These are phyloP conservation scores for Phytophthora parvispora DNA, from an alignment of 352 stramenopile genomes.

Conservation along the genomic window DNA sequence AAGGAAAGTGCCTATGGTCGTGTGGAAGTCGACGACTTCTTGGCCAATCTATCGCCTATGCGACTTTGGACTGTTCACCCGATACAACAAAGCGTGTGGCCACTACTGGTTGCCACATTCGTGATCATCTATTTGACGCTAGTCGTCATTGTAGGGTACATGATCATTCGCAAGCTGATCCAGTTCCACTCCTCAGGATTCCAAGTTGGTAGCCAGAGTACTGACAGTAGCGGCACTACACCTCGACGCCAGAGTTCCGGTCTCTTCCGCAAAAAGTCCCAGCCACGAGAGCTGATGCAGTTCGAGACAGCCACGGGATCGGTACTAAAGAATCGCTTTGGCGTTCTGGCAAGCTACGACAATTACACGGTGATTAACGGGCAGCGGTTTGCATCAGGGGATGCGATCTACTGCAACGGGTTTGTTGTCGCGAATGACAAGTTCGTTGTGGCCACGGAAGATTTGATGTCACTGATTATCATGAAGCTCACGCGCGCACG, in stretches of 20 bases:
- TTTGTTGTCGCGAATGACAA: conserved; percentile 66
- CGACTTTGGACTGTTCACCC: conserved; percentile 33
- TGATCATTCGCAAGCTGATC: conserved; percentile 34
- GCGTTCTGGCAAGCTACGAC: conserved; percentile 51
- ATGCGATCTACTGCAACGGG: conserved; percentile 70
- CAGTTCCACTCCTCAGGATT: conserved; percentile 1
- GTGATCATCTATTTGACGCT: conserved; percentile 36
- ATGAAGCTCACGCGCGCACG: conserved; percentile 54
- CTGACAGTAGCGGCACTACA: not conserved
- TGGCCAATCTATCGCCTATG: conserved; percentile 42
- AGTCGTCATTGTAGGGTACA: conserved; percentile 36
- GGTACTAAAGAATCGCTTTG: conserved; percentile 41
- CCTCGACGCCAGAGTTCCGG: conserved; percentile 12
- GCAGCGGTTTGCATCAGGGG: conserved; percentile 27
- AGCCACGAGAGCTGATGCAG: conserved; percentile 27
- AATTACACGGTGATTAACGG: conserved; percentile 49
- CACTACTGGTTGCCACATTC: conserved; percentile 25
- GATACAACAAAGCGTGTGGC: conserved; percentile 29
- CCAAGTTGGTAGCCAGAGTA: conserved; percentile 13
- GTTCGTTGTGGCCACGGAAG: conserved; percentile 55
- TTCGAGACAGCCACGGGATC: conserved; percentile 47
- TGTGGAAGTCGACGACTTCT: conserved; percentile 31
- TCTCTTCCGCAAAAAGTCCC: conserved; percentile 18
- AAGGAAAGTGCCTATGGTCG: conserved; percentile 11
- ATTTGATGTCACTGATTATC: conserved; percentile 47